Percentiles rank a stretch among this genome's conserved stretches.
phyloP scores from a whole-genome alignment of 768 basidiomycete species.

The Boletus vermiculosoides region DNA sequence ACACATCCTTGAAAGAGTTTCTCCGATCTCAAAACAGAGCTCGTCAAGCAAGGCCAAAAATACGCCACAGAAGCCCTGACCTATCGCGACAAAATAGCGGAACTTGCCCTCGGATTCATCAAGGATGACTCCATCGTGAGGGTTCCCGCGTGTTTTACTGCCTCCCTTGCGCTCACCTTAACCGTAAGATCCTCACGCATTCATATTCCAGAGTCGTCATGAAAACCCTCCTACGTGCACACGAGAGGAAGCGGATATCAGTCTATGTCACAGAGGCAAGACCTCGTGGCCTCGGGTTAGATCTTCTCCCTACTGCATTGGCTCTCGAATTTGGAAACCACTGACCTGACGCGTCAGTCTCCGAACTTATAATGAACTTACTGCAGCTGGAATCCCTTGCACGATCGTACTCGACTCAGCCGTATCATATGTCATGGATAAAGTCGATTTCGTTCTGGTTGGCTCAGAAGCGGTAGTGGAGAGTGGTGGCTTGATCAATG shows the following conservation, averaged over 20 bases:
- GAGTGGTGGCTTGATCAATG: conserved; percentile 89
- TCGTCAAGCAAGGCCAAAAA: conserved; percentile 76
- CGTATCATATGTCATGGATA: conserved; percentile 96
- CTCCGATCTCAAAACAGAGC: conserved; percentile 75
- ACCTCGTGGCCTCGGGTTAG: conserved; percentile 84
- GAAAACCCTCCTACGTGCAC: conserved; percentile 86
- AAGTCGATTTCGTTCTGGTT: conserved; percentile 92
- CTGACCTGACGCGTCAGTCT: conserved; percentile 48
- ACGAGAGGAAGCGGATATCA: conserved; percentile 88
- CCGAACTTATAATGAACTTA: conserved; percentile 86
- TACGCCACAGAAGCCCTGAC: conserved; percentile 78
- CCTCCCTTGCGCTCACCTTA: conserved; percentile 14
- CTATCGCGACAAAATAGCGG: conserved; percentile 88
- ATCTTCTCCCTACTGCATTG: conserved; percentile 15
- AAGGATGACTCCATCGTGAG: conserved; percentile 89
- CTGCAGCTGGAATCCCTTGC: conserved; percentile 89
- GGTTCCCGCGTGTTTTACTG: conserved; percentile 21
- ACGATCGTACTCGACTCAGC: conserved; percentile 95
- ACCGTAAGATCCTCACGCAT: conserved; percentile 85
- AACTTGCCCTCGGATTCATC: conserved; percentile 87
- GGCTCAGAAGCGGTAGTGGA: conserved; percentile 99
- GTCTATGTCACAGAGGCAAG: conserved; percentile 98
- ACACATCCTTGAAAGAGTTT: conserved; percentile 57
- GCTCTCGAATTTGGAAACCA: conserved; percentile 4
- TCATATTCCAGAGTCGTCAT: conserved; percentile 96